Conservation (phyloP, 192 early-diverging fungal species). For the Mortierella claussenii region DNA sequence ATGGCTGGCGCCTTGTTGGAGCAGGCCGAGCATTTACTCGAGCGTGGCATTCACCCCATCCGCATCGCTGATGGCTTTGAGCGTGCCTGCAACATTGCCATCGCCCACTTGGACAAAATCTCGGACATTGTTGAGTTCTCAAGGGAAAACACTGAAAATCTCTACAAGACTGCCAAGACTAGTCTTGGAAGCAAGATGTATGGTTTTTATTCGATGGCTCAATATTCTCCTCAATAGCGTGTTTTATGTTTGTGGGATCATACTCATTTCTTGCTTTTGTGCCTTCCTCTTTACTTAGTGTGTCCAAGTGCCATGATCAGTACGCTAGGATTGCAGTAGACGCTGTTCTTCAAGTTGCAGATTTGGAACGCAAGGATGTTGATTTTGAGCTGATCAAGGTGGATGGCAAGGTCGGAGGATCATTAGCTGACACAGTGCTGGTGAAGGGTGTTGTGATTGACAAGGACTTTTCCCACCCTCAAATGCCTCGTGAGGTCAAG, state of each 20-base stretch:
- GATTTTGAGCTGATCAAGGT: conserved; percentile 99
- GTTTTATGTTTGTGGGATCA: too few relatives aligned
- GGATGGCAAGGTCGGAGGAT: conserved; percentile 98
- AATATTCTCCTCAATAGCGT: neutral
- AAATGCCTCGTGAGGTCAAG: conserved; percentile 97
- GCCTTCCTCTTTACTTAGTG: conserved; percentile 60
- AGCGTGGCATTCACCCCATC: conserved; percentile 98
- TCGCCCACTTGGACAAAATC: conserved; percentile 89
- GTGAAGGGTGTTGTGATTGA: conserved; percentile 99
- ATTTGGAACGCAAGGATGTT: conserved; percentile 98
- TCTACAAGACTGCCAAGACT: conserved; percentile 96
- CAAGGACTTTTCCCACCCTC: conserved; percentile 99
- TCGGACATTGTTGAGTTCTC: conserved; percentile 91
- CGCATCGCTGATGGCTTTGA: conserved; percentile 99
- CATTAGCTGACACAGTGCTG: conserved; percentile 90
- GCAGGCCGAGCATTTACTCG: conserved; percentile 94
- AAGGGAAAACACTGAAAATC: conserved; percentile 82
- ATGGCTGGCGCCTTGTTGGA: conserved; percentile 97
- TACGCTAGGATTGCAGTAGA: conserved; percentile 99
- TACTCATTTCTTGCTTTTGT: neutral
- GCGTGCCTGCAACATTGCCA: conserved; percentile 93
- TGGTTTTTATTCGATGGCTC: conserved; percentile 2
- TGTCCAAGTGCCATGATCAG: conserved; percentile 98
- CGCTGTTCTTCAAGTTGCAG: conserved; percentile 96
- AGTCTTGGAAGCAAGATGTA: conserved; percentile 98